Base-by-base conservation (phyloP, 2,329 filamentous ascomycete species). In the Cryphonectria nitschkei region DNA sequence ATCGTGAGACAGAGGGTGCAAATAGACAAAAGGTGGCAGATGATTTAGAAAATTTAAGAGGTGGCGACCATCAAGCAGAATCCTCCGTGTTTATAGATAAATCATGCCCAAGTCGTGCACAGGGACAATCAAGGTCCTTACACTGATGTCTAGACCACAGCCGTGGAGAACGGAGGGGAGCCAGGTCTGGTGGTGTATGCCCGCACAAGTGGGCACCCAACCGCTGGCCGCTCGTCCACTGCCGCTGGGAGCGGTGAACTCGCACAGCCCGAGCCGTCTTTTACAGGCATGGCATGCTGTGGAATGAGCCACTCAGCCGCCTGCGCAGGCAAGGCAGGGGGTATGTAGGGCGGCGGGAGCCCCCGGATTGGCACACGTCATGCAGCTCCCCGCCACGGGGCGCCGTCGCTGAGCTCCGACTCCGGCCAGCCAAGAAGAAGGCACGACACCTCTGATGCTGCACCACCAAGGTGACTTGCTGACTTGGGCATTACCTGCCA, bases 361-460 rank as follows among this genome's bases (percentile, higher is more conserved):
- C 34, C 32, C 58, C 37, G 34, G 22, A 62, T 39, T 37, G 58
- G 32, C 8, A 62, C 32, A 62, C 58, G 58, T 62, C 58, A 62
- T 62, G 58, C 58, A 39, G 34, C 58, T 62, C 32, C 11, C 58
- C 58, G 58, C 22, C 52, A 6, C n/a, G 26, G 43, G 41, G 50
- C 50, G 52, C 26, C 13, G 26, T 29, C 9, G 9, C 34, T 39
- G 19, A 39, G 34, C 58, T 62, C 32, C 58, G 56, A 61, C 13
- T 37, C 32, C 56, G 56, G 56, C 13, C 22, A 29, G 16, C 7
- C 16, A 37, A 37, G 32, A 60, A 60, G 11, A 32, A n/a, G 29
- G n/a, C 26, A 58, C 26, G 9, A n/a, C 54, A 58, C 26, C 19
- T n/a, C 22, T 14, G 6, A 1, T 2, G 26, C 54, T 58, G 26